Evolutionary conservation across 2,329 filamentous ascomycete genomes (phyloP), one percentile per base, ranked within the genome.

Genomic region (Talaromyces sp.): DNA sequence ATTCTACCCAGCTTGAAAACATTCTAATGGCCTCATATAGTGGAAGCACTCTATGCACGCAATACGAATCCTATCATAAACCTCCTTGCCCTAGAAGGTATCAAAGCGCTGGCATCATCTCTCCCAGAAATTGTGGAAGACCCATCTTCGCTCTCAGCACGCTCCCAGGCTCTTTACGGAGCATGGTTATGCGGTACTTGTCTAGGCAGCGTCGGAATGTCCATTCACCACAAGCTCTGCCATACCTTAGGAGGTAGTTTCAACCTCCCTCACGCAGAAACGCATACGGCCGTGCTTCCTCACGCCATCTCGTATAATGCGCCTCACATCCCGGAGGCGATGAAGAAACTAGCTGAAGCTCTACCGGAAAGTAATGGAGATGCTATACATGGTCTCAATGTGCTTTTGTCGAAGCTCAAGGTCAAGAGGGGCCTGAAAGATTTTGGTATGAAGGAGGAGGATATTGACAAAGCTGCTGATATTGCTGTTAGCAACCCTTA

Each of bases 161-260:
- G 84, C 2, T 78, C 76, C 2, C 69, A 69, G 2, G 84, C 83
- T 13, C 77, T 83, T 1, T 86, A 86, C 64, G 85, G 84, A 21
- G 84, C 85, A 37, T 87, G 83, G 83, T 79, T 87, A 1, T 87
- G 83, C 63, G 84, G 83, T 33, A 79, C 76, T 22, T 85, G 82
- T 63, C 75, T 87, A 1, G 84, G 84, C 5, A 80, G 74, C 59
- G 81, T 83, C 2, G 79, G 79, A 55, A 87, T 87, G 82, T 79
- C 82, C 2, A 77, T 88, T 13, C 85, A 88, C 66, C 85, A 88
- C 70, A 88, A 88, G 67, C 78, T 88, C 1, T 87, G 84, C 71
- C 85, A 88, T 66, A 82, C 81, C 0, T 74, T 87, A 1, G 85
- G 84, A 22, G 85, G 85, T 7, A 81, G 77, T 63, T 85, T 87